Evolutionary conservation across 495 filamentous ascomycete species (phyloP).

Genomic region (Penicillium steckii): DNA sequence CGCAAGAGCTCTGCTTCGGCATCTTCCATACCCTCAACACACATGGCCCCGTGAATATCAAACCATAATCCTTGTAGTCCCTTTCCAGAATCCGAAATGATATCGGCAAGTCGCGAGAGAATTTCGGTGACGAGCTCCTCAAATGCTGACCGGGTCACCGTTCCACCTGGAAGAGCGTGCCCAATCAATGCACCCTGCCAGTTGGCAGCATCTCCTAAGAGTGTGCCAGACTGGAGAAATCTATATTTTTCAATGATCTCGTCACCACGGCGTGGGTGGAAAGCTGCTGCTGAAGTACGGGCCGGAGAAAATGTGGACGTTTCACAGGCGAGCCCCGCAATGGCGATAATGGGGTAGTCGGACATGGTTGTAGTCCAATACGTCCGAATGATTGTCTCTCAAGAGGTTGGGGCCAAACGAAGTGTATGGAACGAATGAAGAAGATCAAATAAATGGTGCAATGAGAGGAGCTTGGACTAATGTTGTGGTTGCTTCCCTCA

Average conservation of each 20-base stretch:
- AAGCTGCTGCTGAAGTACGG: constrained; percentile 48
- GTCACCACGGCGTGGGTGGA: constrained; percentile 48
- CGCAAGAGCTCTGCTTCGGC: constrained; percentile 50
- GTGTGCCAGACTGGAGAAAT: constrained; percentile 42
- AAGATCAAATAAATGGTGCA: no score
- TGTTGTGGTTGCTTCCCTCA: no score
- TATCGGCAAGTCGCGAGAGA: constrained; percentile 36
- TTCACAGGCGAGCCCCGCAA: constrained; percentile 57
- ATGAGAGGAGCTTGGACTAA: no score
- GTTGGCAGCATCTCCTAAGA: constrained; percentile 39
- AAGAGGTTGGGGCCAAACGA: no score
- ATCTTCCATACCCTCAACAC: constrained; percentile 52
- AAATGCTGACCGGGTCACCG: constrained; percentile 47
- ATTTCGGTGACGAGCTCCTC: constrained; percentile 50
- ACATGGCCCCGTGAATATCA: constrained; percentile 61
- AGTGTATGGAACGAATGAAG: no score
- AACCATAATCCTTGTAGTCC: constrained; percentile 54
- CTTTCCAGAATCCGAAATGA: constrained; percentile 22
- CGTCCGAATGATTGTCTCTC: neutral
- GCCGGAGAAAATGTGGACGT: constrained; percentile 56
- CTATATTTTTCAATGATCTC: constrained; percentile 48
- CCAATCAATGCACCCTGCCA: constrained; percentile 56
- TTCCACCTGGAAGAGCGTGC: constrained; percentile 54
- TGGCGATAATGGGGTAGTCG: constrained; percentile 44
- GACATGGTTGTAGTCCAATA: neutral